These are phyloP conservation scores for Phlebopus sp. DNA, from an alignment of 1,284 basidiomycete genomes.

Conservation along the genomic window DNA sequence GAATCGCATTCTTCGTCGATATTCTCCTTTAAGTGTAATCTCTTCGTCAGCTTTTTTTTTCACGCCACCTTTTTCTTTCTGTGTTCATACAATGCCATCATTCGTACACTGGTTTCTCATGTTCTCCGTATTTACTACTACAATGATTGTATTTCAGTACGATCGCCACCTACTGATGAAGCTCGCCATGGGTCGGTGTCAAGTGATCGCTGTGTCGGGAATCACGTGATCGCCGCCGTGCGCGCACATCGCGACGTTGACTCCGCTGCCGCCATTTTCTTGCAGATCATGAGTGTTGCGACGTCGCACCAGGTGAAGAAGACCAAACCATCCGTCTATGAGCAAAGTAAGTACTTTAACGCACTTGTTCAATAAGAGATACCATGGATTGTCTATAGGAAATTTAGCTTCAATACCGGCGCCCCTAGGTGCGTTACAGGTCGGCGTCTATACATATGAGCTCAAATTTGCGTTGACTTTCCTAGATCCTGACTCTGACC, in stretches of 20 bases:
- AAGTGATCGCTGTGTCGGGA: background rate
- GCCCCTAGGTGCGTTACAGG: conserved; percentile 22
- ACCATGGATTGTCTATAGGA: conserved; percentile 17
- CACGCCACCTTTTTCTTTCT: conserved; percentile 6
- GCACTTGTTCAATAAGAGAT: background rate
- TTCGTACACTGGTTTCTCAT: conserved; percentile 22
- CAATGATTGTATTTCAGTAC: conserved; percentile 33
- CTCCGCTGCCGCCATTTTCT: no score
- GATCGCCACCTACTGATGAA: conserved; percentile 12
- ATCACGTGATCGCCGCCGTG: conserved; percentile 16
- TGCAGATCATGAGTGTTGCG: background rate
- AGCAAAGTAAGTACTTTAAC: conserved; percentile 16
- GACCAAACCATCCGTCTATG: conserved; percentile 17
- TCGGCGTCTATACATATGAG: background rate
- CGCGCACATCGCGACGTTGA: background rate
- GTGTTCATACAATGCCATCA: conserved; percentile 18
- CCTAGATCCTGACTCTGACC: conserved; percentile 46
- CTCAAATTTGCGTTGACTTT: background rate
- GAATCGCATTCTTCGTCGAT: conserved; percentile 29
- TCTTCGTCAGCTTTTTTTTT: conserved; percentile 21
- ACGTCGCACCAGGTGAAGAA: conserved; percentile 21
- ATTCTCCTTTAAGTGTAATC: conserved; percentile 10
- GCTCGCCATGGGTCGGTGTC: no score
- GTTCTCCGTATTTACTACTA: conserved; percentile 30
- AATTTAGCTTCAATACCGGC: conserved; percentile 26